phyloP scores from a whole-genome alignment of 2,329 filamentous ascomycete species.

The Septoria linicola region DNA sequence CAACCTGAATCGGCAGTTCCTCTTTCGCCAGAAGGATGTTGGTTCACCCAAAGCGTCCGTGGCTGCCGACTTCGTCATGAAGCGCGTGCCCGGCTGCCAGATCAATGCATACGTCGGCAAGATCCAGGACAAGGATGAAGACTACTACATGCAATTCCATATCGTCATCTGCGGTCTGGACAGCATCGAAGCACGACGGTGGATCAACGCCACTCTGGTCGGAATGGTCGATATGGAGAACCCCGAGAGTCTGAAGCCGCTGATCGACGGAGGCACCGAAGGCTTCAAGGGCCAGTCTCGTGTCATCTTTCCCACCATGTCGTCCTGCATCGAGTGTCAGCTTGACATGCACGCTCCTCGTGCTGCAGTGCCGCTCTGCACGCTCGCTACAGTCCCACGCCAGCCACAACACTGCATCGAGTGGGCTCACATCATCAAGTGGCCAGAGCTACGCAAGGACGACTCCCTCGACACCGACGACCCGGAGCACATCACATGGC shows the following conservation, averaged over 20 bases:
- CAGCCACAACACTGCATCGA: slow-evolving; percentile 98
- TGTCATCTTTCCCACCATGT: slow-evolving; percentile 87
- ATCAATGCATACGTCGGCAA: slow-evolving; percentile 93
- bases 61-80: slow-evolving; percentile 87
- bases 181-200: slow-evolving; percentile 94
- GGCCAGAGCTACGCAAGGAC: slow-evolving; percentile 72
- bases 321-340: slow-evolving; percentile 96
- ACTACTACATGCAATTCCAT: slow-evolving; percentile 96
- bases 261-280: slow-evolving; percentile 96
- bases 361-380: slow-evolving; percentile 94
- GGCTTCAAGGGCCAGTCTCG: slow-evolving; percentile 96
- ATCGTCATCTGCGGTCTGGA: slow-evolving; percentile 91
- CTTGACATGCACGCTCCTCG: slow-evolving; percentile 98
- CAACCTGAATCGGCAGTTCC: slow-evolving; percentile 94
- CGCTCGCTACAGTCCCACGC: slow-evolving; percentile 90
- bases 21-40: slow-evolving; percentile 88
- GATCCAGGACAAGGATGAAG: slow-evolving; percentile 95
- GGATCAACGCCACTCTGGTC: slow-evolving; percentile 95
- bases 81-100: slow-evolving; percentile 80
- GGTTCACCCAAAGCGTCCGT: slow-evolving; percentile 92
- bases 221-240: slow-evolving; percentile 83
- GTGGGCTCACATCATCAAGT: slow-evolving; percentile 98
- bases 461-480: slow-evolving; percentile 91
- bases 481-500: slow-evolving; percentile 95
- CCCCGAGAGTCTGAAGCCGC: slow-evolving; percentile 81